phyloP scores from a whole-genome alignment of 2,329 filamentous ascomycete genomes.

The Alternaria sp. region DNA sequence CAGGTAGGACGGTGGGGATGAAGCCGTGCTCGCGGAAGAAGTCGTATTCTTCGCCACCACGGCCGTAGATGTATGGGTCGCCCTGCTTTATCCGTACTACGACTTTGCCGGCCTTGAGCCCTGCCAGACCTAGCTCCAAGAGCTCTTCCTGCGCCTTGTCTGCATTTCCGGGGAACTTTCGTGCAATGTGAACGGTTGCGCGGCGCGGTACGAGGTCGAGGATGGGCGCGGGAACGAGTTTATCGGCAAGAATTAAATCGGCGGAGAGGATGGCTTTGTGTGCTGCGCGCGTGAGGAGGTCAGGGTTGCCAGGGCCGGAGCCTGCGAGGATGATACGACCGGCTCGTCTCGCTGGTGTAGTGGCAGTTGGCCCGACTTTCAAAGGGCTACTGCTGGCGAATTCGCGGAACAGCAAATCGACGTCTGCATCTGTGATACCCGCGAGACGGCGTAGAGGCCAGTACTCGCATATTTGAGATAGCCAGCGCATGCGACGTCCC shows the following conservation, averaged over 20 bases:
- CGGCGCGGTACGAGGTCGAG: constrained; percentile 89
- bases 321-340: constrained; percentile 88
- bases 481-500: constrained; percentile 86
- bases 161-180: constrained; percentile 97
- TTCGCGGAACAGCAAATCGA: constrained; percentile 76
- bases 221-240: constrained; percentile 83
- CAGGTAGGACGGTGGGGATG: constrained; percentile 78
- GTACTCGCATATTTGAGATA: constrained; percentile 97
- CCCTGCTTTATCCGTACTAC: constrained; percentile 95
- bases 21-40: constrained; percentile 81
- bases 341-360: constrained; percentile 42
- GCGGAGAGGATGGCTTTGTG: constrained; percentile 77
- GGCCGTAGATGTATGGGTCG: constrained; percentile 94
- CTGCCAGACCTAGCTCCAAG: constrained; percentile 77
- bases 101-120: constrained; percentile 72
- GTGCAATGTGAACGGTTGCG: constrained; percentile 87
- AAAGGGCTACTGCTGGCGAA: constrained; percentile 63
- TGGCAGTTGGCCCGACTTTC: constrained; percentile 36
- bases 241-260: constrained; percentile 84
- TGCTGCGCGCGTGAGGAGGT: constrained; percentile 84
- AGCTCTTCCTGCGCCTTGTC: constrained; percentile 93
- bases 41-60: constrained; percentile 89
- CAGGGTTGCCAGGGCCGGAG: constrained; percentile 90
- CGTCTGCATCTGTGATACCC: constrained; percentile 78
- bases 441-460: constrained; percentile 90